Percentiles rank a stretch among this genome's conserved stretches.
Evolutionary conservation across 78 protist genomes (phyloP).

Genomic region (Dictyostelium firmibasis): DNA sequence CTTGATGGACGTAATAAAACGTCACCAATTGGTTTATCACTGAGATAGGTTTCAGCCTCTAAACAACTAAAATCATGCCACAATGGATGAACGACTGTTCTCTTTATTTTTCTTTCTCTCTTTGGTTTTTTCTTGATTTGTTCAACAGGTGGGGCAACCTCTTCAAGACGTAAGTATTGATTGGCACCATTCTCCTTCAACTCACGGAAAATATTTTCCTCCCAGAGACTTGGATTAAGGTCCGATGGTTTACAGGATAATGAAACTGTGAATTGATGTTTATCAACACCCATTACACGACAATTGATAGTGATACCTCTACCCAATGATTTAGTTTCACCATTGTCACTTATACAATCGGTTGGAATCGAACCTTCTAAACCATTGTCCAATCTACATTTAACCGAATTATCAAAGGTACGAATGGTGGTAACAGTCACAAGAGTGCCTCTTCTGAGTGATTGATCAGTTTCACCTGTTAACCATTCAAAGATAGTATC

Average conservation of each 20-base stretch:
- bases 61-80: constrained; percentile 49
- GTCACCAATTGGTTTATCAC: constrained; percentile 67
- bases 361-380: constrained; percentile 36
- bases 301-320: constrained; percentile 44
- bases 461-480: constrained; percentile 53
- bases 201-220: constrained; percentile 9
- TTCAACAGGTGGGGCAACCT: not conserved
- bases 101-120: constrained; percentile 2
- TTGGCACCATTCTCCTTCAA: constrained; percentile 10
- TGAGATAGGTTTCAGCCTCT: constrained; percentile 51
- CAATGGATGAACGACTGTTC: constrained; percentile 67
- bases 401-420: not conserved
- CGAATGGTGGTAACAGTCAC: constrained; percentile 36
- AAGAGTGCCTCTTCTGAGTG: constrained; percentile 43
- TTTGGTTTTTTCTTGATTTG: not conserved
- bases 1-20: constrained; percentile 65
- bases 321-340: not conserved
- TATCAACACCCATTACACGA: constrained; percentile 30
- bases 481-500: constrained; percentile 53
- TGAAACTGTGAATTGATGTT: constrained; percentile 36
- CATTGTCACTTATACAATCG: constrained; percentile 25
- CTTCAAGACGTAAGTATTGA: constrained; percentile 13
- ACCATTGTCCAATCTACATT: constrained; percentile 58
- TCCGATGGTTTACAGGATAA: constrained; percentile 61
- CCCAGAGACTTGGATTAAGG: constrained; percentile 14